A percentile compares a stretch with the other conserved stretches of the same genome.
phyloP scores from a whole-genome alignment of 306 rosid species.

The Pueraria montana region DNA sequence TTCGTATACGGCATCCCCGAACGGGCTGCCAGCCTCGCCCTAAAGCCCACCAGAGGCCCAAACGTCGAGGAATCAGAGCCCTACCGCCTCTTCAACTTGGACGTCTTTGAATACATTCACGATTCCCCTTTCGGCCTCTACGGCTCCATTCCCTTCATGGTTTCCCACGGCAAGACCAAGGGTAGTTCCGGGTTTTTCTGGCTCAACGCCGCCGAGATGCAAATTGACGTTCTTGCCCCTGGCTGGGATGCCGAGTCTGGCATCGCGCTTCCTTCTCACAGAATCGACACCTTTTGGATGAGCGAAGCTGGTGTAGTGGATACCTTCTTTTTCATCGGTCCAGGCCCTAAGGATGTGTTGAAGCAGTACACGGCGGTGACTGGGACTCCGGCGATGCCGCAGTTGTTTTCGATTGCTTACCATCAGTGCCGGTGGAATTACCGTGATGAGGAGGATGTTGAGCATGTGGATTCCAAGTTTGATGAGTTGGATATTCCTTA shows the following conservation, averaged over 20 bases:
- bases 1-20: conserved; percentile 95
- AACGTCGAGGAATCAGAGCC: conserved; percentile 87
- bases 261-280: conserved; percentile 62
- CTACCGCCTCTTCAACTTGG: conserved; percentile 85
- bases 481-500: conserved; percentile 93
- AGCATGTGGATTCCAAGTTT: conserved; percentile 85
- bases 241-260: conserved; percentile 88
- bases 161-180: conserved; percentile 79
- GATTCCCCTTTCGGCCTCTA: conserved; percentile 94
- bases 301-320: conserved; percentile 94
- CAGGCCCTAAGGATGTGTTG: conserved; percentile 82
- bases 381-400: conserved; percentile 84
- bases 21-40: conserved; percentile 76
- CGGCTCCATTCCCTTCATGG: conserved; percentile 92
- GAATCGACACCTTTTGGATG: conserved; percentile 95
- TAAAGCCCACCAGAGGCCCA: conserved; percentile 90
- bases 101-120: conserved; percentile 85
- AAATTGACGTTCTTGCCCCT: conserved; percentile 85
- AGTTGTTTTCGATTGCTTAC: conserved; percentile 82
- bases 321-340: conserved; percentile 84
- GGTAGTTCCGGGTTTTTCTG: conserved; percentile 92
- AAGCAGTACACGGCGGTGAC: conserved; percentile 87
- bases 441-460: conserved; percentile 96
- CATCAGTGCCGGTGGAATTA: conserved; percentile 99
- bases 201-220: conserved; percentile 98